These are phyloP conservation scores for Asclepias syriaca DNA, from an alignment of 257 asterid genomes.

Conservation along the genomic window DNA sequence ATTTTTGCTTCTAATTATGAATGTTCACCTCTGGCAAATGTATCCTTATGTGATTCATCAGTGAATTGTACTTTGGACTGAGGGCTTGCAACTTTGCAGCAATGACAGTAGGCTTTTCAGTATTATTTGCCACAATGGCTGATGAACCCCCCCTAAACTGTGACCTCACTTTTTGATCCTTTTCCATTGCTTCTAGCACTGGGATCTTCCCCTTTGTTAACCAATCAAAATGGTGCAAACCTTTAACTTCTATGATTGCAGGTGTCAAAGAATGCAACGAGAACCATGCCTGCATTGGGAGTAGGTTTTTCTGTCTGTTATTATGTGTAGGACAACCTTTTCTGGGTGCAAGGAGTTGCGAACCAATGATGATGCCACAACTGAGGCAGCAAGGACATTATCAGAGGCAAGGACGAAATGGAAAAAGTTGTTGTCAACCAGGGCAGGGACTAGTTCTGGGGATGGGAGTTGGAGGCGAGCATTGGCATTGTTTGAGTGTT, in stretches of 20 bases:
- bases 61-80: conserved; percentile 87
- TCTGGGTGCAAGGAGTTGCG: conserved; percentile 63
- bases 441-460: conserved; percentile 76
- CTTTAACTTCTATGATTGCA: conserved; percentile 82
- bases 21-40: conserved; percentile 82
- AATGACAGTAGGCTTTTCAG: conserved; percentile 67
- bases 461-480: conserved; percentile 95
- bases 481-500: conserved; percentile 74
- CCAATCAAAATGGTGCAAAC: conserved; percentile 93
- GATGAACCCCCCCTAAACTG: conserved; percentile 90
- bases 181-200: conserved; percentile 96
- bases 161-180: conserved; percentile 75
- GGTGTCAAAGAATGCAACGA: conserved; percentile 72
- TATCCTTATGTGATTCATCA: conserved; percentile 91
- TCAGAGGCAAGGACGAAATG: conserved; percentile 94
- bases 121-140: conserved; percentile 74
- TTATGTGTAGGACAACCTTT: conserved; percentile 63
- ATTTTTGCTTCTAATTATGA: neutral
- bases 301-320: conserved; percentile 82
- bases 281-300: conserved; percentile 99
- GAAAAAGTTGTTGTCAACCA: conserved; percentile 73
- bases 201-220: conserved; percentile 87
- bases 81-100: conserved; percentile 95
- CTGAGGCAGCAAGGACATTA: conserved; percentile 90
- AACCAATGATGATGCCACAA: conserved; percentile 82